These are phyloP conservation scores for Tephrocybe rancida DNA, from an alignment of 768 basidiomycete genomes.

Conservation along the genomic window DNA sequence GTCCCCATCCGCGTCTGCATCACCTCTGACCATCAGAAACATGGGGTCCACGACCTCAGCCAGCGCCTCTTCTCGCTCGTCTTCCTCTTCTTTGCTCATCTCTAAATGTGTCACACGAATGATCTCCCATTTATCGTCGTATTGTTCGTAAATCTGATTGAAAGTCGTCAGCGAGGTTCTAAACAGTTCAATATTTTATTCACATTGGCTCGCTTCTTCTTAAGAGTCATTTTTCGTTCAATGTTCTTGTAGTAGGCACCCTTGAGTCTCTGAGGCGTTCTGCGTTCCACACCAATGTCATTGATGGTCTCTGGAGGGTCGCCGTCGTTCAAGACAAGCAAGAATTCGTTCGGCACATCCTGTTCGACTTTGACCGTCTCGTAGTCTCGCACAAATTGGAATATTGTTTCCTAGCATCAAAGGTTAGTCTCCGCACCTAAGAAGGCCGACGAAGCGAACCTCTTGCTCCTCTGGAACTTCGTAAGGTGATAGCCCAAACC, in stretches of 20 bases:
- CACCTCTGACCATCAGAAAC: constrained; percentile 55
- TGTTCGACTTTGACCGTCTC: constrained; percentile 87
- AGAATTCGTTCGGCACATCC: constrained; percentile 83
- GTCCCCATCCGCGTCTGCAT: constrained; percentile 68
- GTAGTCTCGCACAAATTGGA: constrained; percentile 82
- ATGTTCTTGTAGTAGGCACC: constrained; percentile 92
- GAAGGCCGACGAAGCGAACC: constrained; percentile 32
- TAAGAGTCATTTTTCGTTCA: constrained; percentile 84
- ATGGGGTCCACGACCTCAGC: constrained; percentile 78
- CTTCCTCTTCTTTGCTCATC: constrained; percentile 74
- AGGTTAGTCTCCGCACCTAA: background rate
- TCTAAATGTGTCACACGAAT: constrained; percentile 72
- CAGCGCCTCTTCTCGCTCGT: constrained; percentile 76
- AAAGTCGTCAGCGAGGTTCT: constrained; percentile 7
- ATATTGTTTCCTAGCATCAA: constrained; percentile 58
- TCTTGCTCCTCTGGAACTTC: constrained; percentile 57
- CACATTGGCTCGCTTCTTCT: constrained; percentile 83
- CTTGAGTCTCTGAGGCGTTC: constrained; percentile 38
- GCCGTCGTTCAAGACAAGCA: constrained; percentile 74
- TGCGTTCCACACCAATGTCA: constrained; percentile 32
- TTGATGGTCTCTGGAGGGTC: constrained; percentile 36
- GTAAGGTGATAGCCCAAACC: constrained; percentile 43
- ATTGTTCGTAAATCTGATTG: constrained; percentile 65
- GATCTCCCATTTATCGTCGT: constrained; percentile 81
- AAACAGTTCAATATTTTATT: constrained; percentile 23